These are phyloP conservation scores for Blastobotrys peoriensis DNA, from an alignment of 805 yeast species.

Conservation along the genomic window DNA sequence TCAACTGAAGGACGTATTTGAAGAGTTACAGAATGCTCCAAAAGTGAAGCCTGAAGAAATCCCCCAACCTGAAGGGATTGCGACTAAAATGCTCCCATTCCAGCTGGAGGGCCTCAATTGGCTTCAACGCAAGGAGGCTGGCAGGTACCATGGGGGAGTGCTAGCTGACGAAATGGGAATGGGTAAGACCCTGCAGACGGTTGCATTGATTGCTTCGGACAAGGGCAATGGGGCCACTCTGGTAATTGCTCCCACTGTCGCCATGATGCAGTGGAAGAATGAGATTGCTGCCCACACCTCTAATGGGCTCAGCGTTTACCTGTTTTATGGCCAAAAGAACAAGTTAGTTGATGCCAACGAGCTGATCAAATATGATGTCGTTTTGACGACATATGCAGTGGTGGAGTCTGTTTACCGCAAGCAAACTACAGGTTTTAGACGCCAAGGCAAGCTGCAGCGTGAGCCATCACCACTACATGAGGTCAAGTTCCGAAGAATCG, in stretches of 20 bases:
- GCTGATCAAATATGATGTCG: constrained; percentile 61
- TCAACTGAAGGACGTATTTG: constrained; percentile 64
- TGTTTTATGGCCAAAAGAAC: constrained; percentile 77
- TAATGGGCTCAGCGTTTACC: constrained; percentile 56
- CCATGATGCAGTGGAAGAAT: constrained; percentile 93
- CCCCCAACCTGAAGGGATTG: constrained; percentile 74
- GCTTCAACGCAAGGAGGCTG: constrained; percentile 75
- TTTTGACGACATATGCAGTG: constrained; percentile 89
- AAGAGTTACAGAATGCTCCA: constrained; percentile 49
- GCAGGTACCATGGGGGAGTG: constrained; percentile 77
- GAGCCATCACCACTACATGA: constrained; percentile 72
- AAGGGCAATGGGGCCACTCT: constrained; percentile 56
- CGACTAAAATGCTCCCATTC: constrained; percentile 71
- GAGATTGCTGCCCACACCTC: constrained; percentile 85
- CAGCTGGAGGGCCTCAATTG: constrained; percentile 92
- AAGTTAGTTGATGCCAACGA: constrained; percentile 55
- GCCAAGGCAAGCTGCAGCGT: constrained; percentile 65
- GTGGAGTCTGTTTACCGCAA: constrained; percentile 81
- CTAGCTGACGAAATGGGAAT: constrained; percentile 99
- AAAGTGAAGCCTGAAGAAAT: constrained; percentile 28
- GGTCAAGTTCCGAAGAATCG: constrained; percentile 72
- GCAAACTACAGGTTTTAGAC: constrained; percentile 73
- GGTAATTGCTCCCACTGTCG: constrained; percentile 98
- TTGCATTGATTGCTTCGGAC: constrained; percentile 75
- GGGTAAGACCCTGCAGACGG: constrained; percentile 98